Evolutionary conservation across 345 rosid species (phyloP), one percentile per base, ranked within the genome.

Genomic region (Carallia pectinifolia): DNA sequence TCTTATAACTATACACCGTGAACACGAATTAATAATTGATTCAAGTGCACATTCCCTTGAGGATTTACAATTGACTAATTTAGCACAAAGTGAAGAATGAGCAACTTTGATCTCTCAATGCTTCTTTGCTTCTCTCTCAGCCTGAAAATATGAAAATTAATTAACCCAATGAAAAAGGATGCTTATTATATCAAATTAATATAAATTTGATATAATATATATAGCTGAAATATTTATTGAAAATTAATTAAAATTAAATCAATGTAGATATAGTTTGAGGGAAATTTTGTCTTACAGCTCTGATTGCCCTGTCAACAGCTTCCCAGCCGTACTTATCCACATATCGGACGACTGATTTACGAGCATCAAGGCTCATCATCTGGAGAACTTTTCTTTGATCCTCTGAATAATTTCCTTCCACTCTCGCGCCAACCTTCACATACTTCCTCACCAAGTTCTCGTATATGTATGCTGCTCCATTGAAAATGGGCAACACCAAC

Each of bases 281-380:
- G 23, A 23, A 23, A 23, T 29, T 8, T 6, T 18, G 23, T 6
- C 76, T 77, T 88, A 93, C 98, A 53, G 90, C 97, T 80, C 71
- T 88, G 73, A 89, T 82, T 4, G 92, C 94, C 59, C 88, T 80
- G 48, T 91, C 89, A 27, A 94, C 81, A 47, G 96, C 84, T n/a
- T 83, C 87, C 85, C 96, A 87, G 12, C 98, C 98, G 67, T 91
- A 62, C 71, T 81, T 85, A 16, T 86, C 88, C 54, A 88, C 82
- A 70, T 79, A 94, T 29, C 87, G 87, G 16, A 74, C 73, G 0
- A 94, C 97, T 12, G 88, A 85, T 74, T 82, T 94, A 70, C 98
- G 77, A 0, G 96, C 92, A 17, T 93, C 97, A 33, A 88, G 86
- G 88, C 90, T 91, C 87, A 90, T 85, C 97, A 94, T 94, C 77